Evolutionary conservation across 1,284 basidiomycete species (phyloP).

Genomic region (Chondrostereum purpureum): DNA sequence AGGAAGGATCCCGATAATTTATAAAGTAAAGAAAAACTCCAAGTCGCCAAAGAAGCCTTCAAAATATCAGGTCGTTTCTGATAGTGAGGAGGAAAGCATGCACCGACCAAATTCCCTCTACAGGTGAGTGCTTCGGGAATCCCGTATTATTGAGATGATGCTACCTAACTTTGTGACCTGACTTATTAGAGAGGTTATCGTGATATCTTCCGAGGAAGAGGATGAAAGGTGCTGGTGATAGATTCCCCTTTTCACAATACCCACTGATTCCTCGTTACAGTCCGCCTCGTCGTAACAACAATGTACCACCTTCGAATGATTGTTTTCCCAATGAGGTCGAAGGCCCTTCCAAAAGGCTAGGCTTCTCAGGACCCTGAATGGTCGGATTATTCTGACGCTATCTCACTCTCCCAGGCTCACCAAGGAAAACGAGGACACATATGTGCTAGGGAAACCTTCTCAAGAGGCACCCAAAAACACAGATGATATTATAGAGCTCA

Average conservation of each 20-base stretch:
- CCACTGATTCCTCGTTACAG: no score
- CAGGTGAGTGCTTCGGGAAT: neutral
- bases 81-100: no score
- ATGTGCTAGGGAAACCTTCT: neutral
- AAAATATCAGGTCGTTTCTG: no score
- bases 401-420: neutral
- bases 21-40: neutral
- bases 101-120: no score
- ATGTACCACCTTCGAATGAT: neutral
- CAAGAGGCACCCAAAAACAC: neutral
- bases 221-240: neutral
- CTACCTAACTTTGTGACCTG: no score
- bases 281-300: no score
- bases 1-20: neutral
- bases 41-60: no score
- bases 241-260: no score
- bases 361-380: neutral
- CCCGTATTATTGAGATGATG: no score
- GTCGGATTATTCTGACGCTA: neutral
- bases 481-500: constrained; percentile 6
- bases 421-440: neutral
- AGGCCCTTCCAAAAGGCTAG: neutral
- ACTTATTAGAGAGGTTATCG: neutral
- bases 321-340: neutral
- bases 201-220: constrained; percentile 10